A percentile compares a stretch with the other conserved stretches of the same genome.
phyloP scores from a whole-genome alignment of 495 filamentous ascomycete genomes.

The Hypoxylon lienhwacheense region DNA sequence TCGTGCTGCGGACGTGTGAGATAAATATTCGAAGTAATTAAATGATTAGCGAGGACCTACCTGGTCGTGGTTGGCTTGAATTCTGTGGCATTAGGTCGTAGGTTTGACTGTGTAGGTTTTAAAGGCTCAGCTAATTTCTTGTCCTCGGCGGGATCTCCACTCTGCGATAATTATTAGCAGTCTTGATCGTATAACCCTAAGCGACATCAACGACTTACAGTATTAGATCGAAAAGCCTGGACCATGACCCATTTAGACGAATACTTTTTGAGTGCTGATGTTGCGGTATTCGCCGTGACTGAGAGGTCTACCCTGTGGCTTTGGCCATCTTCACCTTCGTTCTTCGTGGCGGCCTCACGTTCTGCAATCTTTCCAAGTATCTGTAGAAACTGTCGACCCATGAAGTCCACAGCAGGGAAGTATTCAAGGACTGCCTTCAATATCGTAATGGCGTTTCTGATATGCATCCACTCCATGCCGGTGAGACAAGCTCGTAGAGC shows the following conservation, averaged over 20 bases:
- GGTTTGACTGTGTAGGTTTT: constrained; percentile 28
- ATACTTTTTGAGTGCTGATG: constrained; percentile 77
- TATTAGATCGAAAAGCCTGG: constrained; percentile 67
- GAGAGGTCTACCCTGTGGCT: constrained; percentile 78
- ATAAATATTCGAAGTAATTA: constrained; percentile 9
- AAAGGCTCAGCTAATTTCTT: constrained; percentile 35
- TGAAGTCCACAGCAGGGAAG: constrained; percentile 88
- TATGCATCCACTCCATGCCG: constrained; percentile 93
- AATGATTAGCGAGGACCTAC: too few species aligned
- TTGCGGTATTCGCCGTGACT: constrained; percentile 80
- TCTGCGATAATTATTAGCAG: constrained; percentile 40
- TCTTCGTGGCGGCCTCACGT: constrained; percentile 62
- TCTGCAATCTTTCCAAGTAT: constrained; percentile 72
- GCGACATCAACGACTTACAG: constrained; percentile 47
- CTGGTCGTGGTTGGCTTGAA: constrained; percentile 46
- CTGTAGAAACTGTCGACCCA: constrained; percentile 70
- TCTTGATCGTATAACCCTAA: constrained; percentile 3
- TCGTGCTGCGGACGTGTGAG: constrained; percentile 40
- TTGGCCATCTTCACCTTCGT: constrained; percentile 66
- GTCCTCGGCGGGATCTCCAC: constrained; percentile 42
- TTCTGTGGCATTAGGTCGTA: constrained; percentile 48
- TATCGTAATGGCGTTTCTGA: constrained; percentile 91
- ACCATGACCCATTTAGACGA: constrained; percentile 83
- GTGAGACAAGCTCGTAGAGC: constrained; percentile 78
- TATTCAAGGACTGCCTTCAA: constrained; percentile 74